Evolutionary conservation across 768 basidiomycete species (phyloP).

Genomic region (Peribolospora baueri): DNA sequence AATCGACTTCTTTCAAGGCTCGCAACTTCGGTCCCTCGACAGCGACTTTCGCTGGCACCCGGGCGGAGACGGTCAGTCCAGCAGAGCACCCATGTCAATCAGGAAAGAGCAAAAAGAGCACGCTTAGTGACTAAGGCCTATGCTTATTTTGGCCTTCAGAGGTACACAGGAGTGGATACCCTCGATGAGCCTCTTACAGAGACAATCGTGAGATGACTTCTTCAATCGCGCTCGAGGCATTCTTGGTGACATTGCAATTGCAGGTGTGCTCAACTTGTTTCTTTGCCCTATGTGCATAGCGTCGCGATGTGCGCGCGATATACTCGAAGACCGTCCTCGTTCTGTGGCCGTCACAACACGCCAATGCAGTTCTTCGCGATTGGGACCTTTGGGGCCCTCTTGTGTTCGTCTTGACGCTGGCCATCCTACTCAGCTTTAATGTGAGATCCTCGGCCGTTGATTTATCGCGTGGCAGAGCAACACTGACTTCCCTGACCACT

Average conservation of each 20-base stretch:
- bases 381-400: conserved; percentile 98
- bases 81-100: too few relatives aligned
- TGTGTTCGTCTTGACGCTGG: conserved; percentile 51
- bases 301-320: conserved; percentile 68
- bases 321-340: conserved; percentile 85
- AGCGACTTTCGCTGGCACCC: too few relatives aligned
- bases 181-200: conserved; percentile 72
- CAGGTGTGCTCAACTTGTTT: not conserved
- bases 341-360: conserved; percentile 50
- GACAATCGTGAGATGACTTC: conserved; percentile 47
- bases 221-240: not conserved
- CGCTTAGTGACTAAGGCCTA: too few relatives aligned
- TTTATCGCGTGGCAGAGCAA: not conserved
- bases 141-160: conserved; percentile 11
- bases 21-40: too few relatives aligned
- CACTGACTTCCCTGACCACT: not conserved
- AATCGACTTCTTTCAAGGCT: too few relatives aligned
- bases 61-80: too few relatives aligned
- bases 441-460: conserved; percentile 42
- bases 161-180: conserved; percentile 63
- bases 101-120: too few relatives aligned
- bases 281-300: conserved; percentile 25
- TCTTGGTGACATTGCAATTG: not conserved
- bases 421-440: conserved; percentile 35
- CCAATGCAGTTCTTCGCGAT: conserved; percentile 57